Evolutionary conservation across 176 grass and related monocot genomes (phyloP).

Genomic region (Musa itinerans): DNA sequence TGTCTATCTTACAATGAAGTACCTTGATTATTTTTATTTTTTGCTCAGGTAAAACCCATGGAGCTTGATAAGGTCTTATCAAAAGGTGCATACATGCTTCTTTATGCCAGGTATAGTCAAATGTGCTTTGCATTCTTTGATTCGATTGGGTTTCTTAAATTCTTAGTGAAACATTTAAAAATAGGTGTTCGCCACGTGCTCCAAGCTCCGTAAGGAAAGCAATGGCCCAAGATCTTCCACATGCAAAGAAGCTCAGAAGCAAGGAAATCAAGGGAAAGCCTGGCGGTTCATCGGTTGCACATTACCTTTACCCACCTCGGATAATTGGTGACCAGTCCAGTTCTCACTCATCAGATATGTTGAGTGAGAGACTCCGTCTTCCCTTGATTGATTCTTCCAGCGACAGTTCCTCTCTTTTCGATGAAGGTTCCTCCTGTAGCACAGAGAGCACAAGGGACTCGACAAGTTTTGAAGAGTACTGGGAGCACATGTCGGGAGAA

Average conservation of each 20-base stretch:
- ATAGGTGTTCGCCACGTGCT: slow-evolving; percentile 73
- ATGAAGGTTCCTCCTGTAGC: slow-evolving; percentile 39
- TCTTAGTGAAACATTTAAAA: background rate
- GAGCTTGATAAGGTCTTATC: slow-evolving; percentile 43
- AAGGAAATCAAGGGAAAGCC: slow-evolving; percentile 4
- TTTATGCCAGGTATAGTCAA: slow-evolving; percentile 69
- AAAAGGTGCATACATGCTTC: slow-evolving; percentile 79
- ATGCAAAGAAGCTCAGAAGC: slow-evolving; percentile 13
- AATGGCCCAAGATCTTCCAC: slow-evolving; percentile 18
- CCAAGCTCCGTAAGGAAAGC: slow-evolving; percentile 48
- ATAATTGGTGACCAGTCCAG: slow-evolving; percentile 5
- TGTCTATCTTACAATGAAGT: no score
- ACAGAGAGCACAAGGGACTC: slow-evolving; percentile 48
- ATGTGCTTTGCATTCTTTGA: background rate
- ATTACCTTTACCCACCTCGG: background rate
- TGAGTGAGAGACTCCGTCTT: background rate
- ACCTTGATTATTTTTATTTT: background rate
- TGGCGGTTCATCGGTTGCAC: background rate
- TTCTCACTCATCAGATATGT: slow-evolving; percentile 8
- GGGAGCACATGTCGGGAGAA: slow-evolving; percentile 31
- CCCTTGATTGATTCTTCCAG: slow-evolving; percentile 22
- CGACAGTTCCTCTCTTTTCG: slow-evolving; percentile 60
- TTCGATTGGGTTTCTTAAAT: background rate
- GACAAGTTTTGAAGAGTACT: slow-evolving; percentile 46
- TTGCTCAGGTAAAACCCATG: slow-evolving; percentile 62